A percentile compares a stretch with the other conserved stretches of the same genome.
phyloP scores from a whole-genome alignment of 345 rosid genomes.

The Brassica incana region DNA sequence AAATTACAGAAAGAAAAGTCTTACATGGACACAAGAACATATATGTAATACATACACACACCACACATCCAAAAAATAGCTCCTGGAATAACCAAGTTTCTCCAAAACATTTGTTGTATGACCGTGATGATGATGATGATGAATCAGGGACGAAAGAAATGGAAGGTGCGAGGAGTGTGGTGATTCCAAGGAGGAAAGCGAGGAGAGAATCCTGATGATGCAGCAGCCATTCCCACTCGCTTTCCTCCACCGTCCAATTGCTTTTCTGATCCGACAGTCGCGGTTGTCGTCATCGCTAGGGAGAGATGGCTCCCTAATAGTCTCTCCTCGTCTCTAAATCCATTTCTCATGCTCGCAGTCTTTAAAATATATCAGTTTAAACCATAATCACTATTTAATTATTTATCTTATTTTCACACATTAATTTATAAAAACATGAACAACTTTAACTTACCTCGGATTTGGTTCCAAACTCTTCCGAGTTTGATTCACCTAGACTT shows the following conservation, averaged over 20 bases:
- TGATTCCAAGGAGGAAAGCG: constrained; percentile 70
- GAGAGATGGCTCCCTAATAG: constrained; percentile 64
- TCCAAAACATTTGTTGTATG: constrained; percentile 1
- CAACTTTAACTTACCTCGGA: constrained; percentile 19
- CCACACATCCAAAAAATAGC: neutral
- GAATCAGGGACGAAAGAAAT: constrained; percentile 22
- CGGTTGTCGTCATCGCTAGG: constrained; percentile 34
- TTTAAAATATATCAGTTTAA: neutral
- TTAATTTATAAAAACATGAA: neutral
- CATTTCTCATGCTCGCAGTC: constrained; percentile 56
- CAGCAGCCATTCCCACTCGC: constrained; percentile 45
- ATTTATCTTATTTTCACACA: neutral
- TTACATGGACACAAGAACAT: neutral
- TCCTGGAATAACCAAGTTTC: neutral
- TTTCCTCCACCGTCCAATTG: constrained; percentile 43
- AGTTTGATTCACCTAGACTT: constrained; percentile 67
- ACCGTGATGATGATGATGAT: neutral
- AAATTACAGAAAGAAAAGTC: neutral
- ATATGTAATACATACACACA: neutral
- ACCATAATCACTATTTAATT: neutral
- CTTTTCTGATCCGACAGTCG: constrained; percentile 43
- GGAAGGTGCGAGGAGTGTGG: constrained; percentile 40
- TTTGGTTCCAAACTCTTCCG: constrained; percentile 11
- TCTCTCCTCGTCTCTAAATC: constrained; percentile 40
- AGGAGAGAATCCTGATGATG: constrained; percentile 99